Percentiles rank a stretch among this genome's conserved stretches.
Conservation (phyloP, 2,329 filamentous ascomycete species). For the Curvularia sp. region DNA sequence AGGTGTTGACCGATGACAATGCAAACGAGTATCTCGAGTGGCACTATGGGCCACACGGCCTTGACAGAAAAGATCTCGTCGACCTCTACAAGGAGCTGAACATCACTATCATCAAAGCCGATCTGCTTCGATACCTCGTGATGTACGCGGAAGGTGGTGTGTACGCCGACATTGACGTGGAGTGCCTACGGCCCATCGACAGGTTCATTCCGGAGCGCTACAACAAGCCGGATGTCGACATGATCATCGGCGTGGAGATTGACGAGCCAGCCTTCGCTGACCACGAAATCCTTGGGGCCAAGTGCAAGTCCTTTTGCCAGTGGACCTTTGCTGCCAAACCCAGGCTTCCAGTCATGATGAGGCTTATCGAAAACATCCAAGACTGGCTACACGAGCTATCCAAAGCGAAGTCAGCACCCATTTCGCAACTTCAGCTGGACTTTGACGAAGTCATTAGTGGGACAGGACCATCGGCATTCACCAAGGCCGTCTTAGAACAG, state of each 20-base stretch:
- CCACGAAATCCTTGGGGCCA: slow-evolving; percentile 70
- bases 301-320: slow-evolving; percentile 75
- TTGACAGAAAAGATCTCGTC: slow-evolving; percentile 66
- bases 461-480: slow-evolving; percentile 76
- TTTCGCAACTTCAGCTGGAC: slow-evolving; percentile 69
- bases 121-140: slow-evolving; percentile 70
- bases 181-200: slow-evolving; percentile 61
- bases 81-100: slow-evolving; percentile 40
- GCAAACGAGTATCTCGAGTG: slow-evolving; percentile 71
- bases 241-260: slow-evolving; percentile 74
- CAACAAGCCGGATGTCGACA: slow-evolving; percentile 68
- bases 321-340: slow-evolving; percentile 79
- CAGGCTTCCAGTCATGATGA: slow-evolving; percentile 70
- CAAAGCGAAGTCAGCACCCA: slow-evolving; percentile 63
- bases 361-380: slow-evolving; percentile 72
- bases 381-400: slow-evolving; percentile 68
- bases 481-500: slow-evolving; percentile 67
- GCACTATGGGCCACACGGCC: slow-evolving; percentile 68
- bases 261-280: slow-evolving; percentile 70
- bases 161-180: slow-evolving; percentile 67
- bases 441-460: slow-evolving; percentile 76
- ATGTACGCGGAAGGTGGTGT: slow-evolving; percentile 71
- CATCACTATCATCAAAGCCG: slow-evolving; percentile 71
- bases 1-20: slow-evolving; percentile 73
- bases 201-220: slow-evolving; percentile 70